Evolutionary conservation across 2,329 filamentous ascomycete species (phyloP), one percentile per base, ranked within the genome.

Genomic region (Chaetomiaceae sp.): DNA sequence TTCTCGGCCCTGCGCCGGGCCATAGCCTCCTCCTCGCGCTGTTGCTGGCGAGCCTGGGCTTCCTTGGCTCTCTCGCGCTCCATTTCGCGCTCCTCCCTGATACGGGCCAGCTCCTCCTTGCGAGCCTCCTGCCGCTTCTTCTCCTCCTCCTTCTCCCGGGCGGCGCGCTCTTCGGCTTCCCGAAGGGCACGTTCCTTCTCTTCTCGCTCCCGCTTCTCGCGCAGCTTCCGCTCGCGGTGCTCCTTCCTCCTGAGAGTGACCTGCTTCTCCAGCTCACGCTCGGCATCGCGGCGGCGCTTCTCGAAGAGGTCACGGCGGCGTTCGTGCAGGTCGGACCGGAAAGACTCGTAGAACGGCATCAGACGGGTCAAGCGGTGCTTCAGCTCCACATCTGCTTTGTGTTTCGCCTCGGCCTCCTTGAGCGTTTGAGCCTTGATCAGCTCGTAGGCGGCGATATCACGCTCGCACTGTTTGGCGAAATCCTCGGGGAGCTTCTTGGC

Each of bases 231-330:
- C 67, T 96, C 92, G 63, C 88, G 86, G 66, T 88, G 84, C 70
- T 96, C 90, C 79, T 90, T 92, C 73, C 90, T 85, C 65, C 94
- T 89, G 60, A 84, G 81, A 34, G 86, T 82, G 72, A 96, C 95
- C 75, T 95, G 90, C 72, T 87, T 87, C 76, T 97, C 89, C 54
- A 97, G 81, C 69, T 99, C 94, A 60, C 87, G 85, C 77, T 97
- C 90, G 29, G 94, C 94, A 65, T 89, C 86, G 70, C 87, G 90
- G 67, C 89, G 89, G 60, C 91, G 88, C 76, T 88, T 92, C 79
- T 97, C 94, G 63, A 97, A 99, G 72, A 97, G 90, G 64, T 95
- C 88, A 67, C 90, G 89, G 63, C 92, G 89, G 67, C 90, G 86
- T 71, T 94, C 86, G 57, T 89, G 88, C 49, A 99, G 83, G 43